Conservation (phyloP, 106 monocot genomes). For the Narthecium ossifragum region DNA sequence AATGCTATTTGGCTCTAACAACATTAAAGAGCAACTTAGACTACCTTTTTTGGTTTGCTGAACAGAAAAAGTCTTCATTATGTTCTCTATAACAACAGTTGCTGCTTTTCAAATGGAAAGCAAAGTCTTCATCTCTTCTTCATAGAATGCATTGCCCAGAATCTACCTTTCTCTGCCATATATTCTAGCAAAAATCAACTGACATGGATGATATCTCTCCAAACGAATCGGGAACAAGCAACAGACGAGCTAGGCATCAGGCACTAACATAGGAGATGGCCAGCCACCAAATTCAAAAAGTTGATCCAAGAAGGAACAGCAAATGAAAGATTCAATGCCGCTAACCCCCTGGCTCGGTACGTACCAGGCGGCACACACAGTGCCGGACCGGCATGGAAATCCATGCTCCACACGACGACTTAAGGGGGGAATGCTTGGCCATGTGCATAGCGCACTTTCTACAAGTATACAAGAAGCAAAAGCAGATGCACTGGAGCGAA, state of each 20-base stretch:
- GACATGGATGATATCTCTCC: slow-evolving; percentile 97
- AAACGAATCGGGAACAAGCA: slow-evolving; percentile 62
- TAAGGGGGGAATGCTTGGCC: slow-evolving; percentile 1
- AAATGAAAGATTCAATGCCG: no score
- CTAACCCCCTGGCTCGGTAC: no score
- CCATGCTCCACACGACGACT: slow-evolving; percentile 11
- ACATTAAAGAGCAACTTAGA: not conserved
- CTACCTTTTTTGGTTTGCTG: no score
- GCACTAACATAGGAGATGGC: no score
- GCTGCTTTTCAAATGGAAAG: slow-evolving; percentile 90
- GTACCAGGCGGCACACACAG: no score
- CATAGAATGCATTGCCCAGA: slow-evolving; percentile 96
- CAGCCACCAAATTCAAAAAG: no score
- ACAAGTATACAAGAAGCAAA: not conserved
- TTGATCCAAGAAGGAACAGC: no score
- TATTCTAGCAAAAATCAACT: slow-evolving; percentile 73
- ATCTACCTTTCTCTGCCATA: slow-evolving; percentile 92
- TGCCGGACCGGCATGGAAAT: no score
- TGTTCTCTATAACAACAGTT: slow-evolving; percentile 1
- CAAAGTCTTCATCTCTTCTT: slow-evolving; percentile 98
- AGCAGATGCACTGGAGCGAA: not conserved
- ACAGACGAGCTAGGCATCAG: not conserved
- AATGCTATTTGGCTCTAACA: not conserved
- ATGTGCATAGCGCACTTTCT: no score
- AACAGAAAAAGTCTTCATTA: not conserved